These are phyloP conservation scores for Rhamnella rubrinervis DNA, from an alignment of 331 rosid genomes.

Conservation along the genomic window DNA sequence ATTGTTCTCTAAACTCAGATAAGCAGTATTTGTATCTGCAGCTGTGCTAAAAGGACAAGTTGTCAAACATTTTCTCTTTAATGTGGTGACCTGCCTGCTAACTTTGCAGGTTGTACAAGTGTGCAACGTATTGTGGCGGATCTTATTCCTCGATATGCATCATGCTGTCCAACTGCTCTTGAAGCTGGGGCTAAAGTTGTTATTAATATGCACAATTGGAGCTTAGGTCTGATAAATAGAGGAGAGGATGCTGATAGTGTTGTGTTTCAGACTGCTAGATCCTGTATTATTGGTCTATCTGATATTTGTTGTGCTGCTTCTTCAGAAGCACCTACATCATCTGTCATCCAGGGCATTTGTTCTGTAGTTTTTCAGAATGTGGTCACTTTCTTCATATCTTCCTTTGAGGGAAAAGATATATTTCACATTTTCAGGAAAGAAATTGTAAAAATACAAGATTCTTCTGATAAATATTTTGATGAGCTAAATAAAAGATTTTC, in stretches of 20 bases:
- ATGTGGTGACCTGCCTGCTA: constrained; percentile 25
- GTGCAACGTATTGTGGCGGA: constrained; percentile 85
- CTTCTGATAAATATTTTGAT: constrained; percentile 39
- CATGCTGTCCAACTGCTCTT: constrained; percentile 80
- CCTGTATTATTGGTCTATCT: constrained; percentile 69
- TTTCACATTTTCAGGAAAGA: constrained; percentile 53
- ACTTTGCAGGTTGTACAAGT: constrained; percentile 72
- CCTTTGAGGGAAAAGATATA: constrained; percentile 67
- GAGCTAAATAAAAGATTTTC: constrained; percentile 56
- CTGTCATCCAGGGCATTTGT: constrained; percentile 75
- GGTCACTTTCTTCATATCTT: constrained; percentile 60
- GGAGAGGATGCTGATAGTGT: constrained; percentile 67
- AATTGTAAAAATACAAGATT: constrained; percentile 58
- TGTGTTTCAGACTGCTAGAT: constrained; percentile 74
- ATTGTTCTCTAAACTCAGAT: no score
- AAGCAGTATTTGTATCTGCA: neutral
- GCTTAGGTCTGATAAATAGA: constrained; percentile 50
- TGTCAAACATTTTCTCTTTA: neutral
- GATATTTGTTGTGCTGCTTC: constrained; percentile 70
- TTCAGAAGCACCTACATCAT: constrained; percentile 58
- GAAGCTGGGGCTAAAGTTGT: constrained; percentile 81
- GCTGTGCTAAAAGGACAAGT: constrained; percentile 1
- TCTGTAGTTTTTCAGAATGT: constrained; percentile 72
- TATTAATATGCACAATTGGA: constrained; percentile 70
- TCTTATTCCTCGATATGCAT: constrained; percentile 84